phyloP scores from a whole-genome alignment of 139 green algal genomes.

The Deuterostichococcus epilithicus region DNA sequence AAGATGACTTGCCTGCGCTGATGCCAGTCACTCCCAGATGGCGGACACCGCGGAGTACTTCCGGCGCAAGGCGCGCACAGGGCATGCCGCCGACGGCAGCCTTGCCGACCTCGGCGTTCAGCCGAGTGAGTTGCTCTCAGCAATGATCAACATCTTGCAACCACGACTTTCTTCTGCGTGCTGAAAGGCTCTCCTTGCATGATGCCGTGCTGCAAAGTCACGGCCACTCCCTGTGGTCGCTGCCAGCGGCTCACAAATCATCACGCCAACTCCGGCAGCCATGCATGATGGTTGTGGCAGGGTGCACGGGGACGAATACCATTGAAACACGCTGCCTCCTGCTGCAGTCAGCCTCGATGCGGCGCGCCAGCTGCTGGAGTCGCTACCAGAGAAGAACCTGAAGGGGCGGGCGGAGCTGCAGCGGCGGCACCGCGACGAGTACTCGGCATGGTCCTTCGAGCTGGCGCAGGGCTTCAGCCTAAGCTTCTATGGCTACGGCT shows the following conservation, averaged over 20 bases:
- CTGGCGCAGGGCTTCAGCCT: slow-evolving; percentile 53
- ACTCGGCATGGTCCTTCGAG: neutral
- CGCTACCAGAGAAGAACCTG: neutral
- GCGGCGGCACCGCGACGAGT: neutral
- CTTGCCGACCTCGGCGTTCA: neutral
- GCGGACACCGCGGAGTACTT: neutral
- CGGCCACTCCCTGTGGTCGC: no score
- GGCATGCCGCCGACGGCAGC: neutral
- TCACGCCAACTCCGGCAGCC: no score
- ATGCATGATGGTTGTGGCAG: no score
- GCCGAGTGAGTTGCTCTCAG: no score
- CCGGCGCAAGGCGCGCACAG: neutral
- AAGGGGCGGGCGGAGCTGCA: neutral
- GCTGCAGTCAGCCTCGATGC: neutral
- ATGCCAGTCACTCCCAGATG: neutral
- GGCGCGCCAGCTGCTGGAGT: neutral
- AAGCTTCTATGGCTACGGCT: slow-evolving; percentile 83
- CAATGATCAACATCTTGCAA: neutral
- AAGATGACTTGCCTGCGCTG: no score
- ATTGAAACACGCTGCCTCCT: no score
- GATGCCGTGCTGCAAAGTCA: no score
- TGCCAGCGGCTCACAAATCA: no score
- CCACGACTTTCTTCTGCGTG: no score
- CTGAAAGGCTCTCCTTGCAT: no score
- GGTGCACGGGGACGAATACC: no score